Evolutionary conservation across 2,329 filamentous ascomycete genomes (phyloP).

Genomic region (Colletotrichum eleusines): DNA sequence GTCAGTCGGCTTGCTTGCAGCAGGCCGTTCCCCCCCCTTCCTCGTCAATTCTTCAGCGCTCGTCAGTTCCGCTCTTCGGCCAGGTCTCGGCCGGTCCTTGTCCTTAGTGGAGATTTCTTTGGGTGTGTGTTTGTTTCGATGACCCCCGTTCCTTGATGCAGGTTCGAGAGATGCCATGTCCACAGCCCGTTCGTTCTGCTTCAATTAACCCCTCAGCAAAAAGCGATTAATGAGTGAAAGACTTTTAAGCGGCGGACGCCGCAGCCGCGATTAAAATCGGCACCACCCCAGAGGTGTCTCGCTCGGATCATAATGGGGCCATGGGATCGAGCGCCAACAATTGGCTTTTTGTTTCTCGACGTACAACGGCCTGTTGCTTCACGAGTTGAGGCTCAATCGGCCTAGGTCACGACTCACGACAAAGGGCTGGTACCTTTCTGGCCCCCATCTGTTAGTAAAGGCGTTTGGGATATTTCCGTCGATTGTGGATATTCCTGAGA

Average conservation of each 20-base stretch:
- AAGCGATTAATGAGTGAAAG: neutral
- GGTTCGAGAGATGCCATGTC: slow-evolving; percentile 15
- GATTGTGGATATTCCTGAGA: slow-evolving; percentile 31
- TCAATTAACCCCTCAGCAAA: slow-evolving; percentile 35
- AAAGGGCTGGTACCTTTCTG: neutral
- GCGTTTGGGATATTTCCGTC: neutral
- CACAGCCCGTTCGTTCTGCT: slow-evolving; percentile 25
- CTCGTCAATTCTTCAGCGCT: slow-evolving; percentile 35
- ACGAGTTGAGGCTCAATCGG: slow-evolving; percentile 14
- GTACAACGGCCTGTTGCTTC: neutral
- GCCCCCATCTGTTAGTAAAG: slow-evolving; percentile 4
- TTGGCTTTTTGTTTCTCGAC: neutral
- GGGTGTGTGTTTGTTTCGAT: slow-evolving; percentile 30
- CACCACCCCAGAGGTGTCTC: slow-evolving; percentile 10
- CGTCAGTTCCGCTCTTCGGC: slow-evolving; percentile 34
- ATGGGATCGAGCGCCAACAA: slow-evolving; percentile 5
- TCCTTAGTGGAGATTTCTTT: slow-evolving; percentile 21
- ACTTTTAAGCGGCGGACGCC: slow-evolving; percentile 25
- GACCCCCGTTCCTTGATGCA: slow-evolving; percentile 20
- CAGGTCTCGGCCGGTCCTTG: slow-evolving; percentile 37
- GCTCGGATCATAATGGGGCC: slow-evolving; percentile 31
- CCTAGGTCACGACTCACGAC: neutral
- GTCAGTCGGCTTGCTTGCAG: neutral
- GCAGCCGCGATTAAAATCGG: slow-evolving; percentile 34
- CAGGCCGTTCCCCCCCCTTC: neutral